phyloP scores from a whole-genome alignment of 495 filamentous ascomycete genomes.

The Xylaria sp. region DNA sequence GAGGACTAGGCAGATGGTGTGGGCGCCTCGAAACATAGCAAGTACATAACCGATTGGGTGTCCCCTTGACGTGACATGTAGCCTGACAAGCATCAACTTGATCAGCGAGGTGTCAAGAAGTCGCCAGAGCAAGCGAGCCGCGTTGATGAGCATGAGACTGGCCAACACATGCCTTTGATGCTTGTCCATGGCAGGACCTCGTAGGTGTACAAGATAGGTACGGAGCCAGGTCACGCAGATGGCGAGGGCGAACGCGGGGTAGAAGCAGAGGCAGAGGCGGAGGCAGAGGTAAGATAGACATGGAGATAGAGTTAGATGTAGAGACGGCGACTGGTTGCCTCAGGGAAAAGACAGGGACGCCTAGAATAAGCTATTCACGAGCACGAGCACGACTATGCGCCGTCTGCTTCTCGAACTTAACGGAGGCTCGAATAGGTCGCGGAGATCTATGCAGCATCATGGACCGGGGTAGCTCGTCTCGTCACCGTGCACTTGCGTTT shows the following conservation, averaged over 20 bases:
- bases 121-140: neutral
- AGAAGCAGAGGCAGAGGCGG: neutral
- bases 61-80: slow-evolving; percentile 1
- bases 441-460: slow-evolving; percentile 18
- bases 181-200: neutral
- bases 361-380: too few relatives aligned
- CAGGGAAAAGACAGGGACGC: neutral
- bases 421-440: slow-evolving; percentile 10
- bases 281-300: neutral
- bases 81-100: neutral
- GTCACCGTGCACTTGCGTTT: neutral
- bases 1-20: slow-evolving; percentile 1
- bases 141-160: neutral
- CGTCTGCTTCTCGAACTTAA: neutral
- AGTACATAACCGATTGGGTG: slow-evolving; percentile 9
- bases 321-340: neutral
- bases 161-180: slow-evolving; percentile 8
- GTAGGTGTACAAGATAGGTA: neutral
- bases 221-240: neutral
- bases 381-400: neutral
- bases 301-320: neutral
- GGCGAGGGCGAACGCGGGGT: neutral
- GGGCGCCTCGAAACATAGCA: slow-evolving; percentile 11
- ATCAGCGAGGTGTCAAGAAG: slow-evolving; percentile 2
- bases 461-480: slow-evolving; percentile 15